phyloP scores from a whole-genome alignment of 495 filamentous ascomycete genomes.

The Lentithecium fluviatile region DNA sequence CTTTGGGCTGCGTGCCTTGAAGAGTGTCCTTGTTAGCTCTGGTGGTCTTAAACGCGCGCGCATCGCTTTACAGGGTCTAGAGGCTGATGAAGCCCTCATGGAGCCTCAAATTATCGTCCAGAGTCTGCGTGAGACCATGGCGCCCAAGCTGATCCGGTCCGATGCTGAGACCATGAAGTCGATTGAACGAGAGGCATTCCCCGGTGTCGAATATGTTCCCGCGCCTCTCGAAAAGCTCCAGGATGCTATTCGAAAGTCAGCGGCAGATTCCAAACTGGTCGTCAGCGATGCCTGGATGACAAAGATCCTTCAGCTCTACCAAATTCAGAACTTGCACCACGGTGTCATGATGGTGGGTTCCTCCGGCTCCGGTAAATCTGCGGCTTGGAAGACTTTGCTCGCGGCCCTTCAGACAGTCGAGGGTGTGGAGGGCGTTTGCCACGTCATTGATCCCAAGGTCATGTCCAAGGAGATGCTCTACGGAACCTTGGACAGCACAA shows the following conservation, averaged over 20 bases:
- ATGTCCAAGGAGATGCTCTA: slow-evolving; percentile 99
- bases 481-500: slow-evolving; percentile 92
- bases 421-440: slow-evolving; percentile 86
- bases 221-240: slow-evolving; percentile 78
- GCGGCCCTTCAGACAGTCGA: slow-evolving; percentile 89
- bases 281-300: slow-evolving; percentile 94
- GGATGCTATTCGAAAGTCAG: slow-evolving; percentile 76
- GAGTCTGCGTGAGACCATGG: slow-evolving; percentile 96
- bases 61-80: slow-evolving; percentile 50
- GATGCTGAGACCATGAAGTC: slow-evolving; percentile 85
- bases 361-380: slow-evolving; percentile 92
- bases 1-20: slow-evolving; percentile 94
- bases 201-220: slow-evolving; percentile 87
- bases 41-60: slow-evolving; percentile 89
- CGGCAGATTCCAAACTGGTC: slow-evolving; percentile 76
- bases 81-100: slow-evolving; percentile 70
- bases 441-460: slow-evolving; percentile 98
- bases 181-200: slow-evolving; percentile 85
- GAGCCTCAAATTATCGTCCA: slow-evolving; percentile 99
- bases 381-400: slow-evolving; percentile 90
- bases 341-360: slow-evolving; percentile 99
- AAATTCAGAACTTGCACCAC: slow-evolving; percentile 96
- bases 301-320: slow-evolving; percentile 92
- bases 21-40: slow-evolving; percentile 97
- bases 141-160: slow-evolving; percentile 86